Base-by-base conservation (phyloP, 2,329 filamentous ascomycete species). In the Aspergillus texensis region DNA sequence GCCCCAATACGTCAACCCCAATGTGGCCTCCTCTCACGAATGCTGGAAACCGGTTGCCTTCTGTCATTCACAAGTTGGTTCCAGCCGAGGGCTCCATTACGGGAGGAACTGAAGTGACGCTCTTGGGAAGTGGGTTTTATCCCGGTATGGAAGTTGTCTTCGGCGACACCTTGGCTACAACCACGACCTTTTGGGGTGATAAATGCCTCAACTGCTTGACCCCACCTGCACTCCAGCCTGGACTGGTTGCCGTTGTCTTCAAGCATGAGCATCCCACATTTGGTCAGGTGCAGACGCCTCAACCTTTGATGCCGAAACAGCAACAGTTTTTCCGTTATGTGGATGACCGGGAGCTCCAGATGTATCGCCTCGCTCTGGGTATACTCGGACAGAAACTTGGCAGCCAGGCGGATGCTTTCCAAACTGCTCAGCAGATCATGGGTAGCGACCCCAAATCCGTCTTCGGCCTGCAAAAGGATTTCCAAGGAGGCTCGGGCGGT, bases 41-140 rank as follows among this genome's bases (percentile, higher is more conserved):
- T 61, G 81, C 81, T 56, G 81, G 83, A 50, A 80, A 84, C n/a
- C 80, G 84, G 34, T 82, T 82, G 21, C 78, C 85, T 2, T 86
- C 89, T 1, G 85, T 86, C 21, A 94, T 96, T 26, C 89, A 92
- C 74, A 94, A 94, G 75, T 85, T 97, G 65, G 92, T 95, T 41
- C 93, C 94, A 0, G 86, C 85, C 34, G 91, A 96, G 76, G 93
- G 93, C 0, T 91, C 93, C 8, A 91, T 89, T 63, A 88, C 87
- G 41, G 93, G 93, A 63, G 93, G 93, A 48, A 93, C 92, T 58
- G 93, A 97, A 75, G 92, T 97, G 3, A 94, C 92, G 0, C 86
- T 95, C 61, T 82, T 96, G 10, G 93, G 94, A 21, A 91, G 89
- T 67, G 88, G 89, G 16, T 96, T 97, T 75, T 89, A 88, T 67